A percentile compares a stretch with the other conserved stretches of the same genome.
phyloP scores from a whole-genome alignment of 345 rosid genomes.

The Camelina laxa region DNA sequence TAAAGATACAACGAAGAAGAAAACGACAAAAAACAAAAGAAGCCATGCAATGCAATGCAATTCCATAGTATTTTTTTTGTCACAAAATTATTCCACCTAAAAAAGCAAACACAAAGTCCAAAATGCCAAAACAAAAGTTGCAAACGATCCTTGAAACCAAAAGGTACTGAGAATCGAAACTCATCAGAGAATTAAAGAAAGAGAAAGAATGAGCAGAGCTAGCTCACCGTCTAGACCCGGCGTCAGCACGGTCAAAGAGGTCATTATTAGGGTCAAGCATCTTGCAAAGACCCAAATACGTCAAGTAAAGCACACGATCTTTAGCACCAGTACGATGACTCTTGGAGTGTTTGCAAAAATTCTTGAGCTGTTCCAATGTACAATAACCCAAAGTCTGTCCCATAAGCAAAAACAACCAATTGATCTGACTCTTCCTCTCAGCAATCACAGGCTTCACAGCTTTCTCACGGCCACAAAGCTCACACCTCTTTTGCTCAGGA shows the following conservation, averaged over 20 bases:
- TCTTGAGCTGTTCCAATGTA: conserved; percentile 75
- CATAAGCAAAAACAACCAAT: conserved; percentile 86
- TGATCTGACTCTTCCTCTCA: conserved; percentile 56
- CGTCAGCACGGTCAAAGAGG: conserved; percentile 44
- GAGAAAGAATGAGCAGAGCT: not conserved
- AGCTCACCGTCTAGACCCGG: not conserved
- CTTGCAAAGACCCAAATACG: conserved; percentile 68
- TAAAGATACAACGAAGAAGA: not conserved
- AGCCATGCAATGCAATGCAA: conserved; percentile 35
- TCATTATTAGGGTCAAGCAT: conserved; percentile 62
- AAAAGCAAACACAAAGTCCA: conserved; percentile 6
- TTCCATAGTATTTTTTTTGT: not conserved
- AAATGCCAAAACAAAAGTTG: not conserved
- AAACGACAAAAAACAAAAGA: conserved; percentile 3
- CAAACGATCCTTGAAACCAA: not conserved
- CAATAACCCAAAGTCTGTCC: conserved; percentile 76
- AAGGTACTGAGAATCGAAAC: not conserved
- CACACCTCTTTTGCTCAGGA: conserved; percentile 56
- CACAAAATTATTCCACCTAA: conserved; percentile 5
- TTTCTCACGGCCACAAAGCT: conserved; percentile 57
- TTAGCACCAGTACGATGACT: conserved; percentile 87
- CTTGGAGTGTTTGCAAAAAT: conserved; percentile 80
- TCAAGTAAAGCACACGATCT: conserved; percentile 71
- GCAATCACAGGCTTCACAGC: conserved; percentile 64
- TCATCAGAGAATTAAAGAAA: not conserved